Conservation (phyloP, 805 yeast species). For the Ogataea naganishii region DNA sequence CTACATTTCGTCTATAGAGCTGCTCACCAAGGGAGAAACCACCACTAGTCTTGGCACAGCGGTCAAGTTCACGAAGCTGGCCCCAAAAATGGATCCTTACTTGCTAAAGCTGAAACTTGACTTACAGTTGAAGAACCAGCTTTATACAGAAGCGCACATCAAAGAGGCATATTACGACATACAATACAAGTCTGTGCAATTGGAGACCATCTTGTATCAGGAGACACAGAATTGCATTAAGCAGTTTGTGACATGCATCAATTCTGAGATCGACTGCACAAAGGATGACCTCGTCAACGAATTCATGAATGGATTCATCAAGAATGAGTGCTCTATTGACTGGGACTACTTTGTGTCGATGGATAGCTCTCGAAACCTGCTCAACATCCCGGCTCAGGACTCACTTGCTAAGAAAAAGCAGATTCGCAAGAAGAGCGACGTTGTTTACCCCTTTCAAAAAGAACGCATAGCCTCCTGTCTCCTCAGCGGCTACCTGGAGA, state of each 20-base stretch:
- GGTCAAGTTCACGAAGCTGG: constrained; percentile 14
- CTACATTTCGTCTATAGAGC: constrained; percentile 35
- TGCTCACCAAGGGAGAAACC: constrained; percentile 27
- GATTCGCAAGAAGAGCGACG: constrained; percentile 40
- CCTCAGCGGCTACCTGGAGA: constrained; percentile 49
- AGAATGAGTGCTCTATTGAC: constrained; percentile 54
- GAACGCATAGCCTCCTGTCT: constrained; percentile 43
- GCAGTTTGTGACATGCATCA: constrained; percentile 41
- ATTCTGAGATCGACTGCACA: constrained; percentile 38
- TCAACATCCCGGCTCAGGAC: constrained; percentile 26
- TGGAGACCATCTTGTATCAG: constrained; percentile 53
- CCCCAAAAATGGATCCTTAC: constrained; percentile 47
- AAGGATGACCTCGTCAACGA: constrained; percentile 46
- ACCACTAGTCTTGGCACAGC: constrained; percentile 22
- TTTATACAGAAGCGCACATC: constrained; percentile 54
- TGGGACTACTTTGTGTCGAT: constrained; percentile 60
- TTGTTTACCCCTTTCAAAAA: constrained; percentile 45
- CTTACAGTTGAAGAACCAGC: constrained; percentile 55
- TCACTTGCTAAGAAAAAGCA: constrained; percentile 23
- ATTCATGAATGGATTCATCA: constrained; percentile 39
- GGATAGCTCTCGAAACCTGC: constrained; percentile 30
- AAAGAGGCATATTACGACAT: constrained; percentile 58
- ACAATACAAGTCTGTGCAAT: constrained; percentile 56
- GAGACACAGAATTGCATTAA: constrained; percentile 53
- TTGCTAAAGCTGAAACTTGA: constrained; percentile 52